phyloP scores from a whole-genome alignment of 352 stramenopile genomes.

The Globisporangium echinulatum region DNA sequence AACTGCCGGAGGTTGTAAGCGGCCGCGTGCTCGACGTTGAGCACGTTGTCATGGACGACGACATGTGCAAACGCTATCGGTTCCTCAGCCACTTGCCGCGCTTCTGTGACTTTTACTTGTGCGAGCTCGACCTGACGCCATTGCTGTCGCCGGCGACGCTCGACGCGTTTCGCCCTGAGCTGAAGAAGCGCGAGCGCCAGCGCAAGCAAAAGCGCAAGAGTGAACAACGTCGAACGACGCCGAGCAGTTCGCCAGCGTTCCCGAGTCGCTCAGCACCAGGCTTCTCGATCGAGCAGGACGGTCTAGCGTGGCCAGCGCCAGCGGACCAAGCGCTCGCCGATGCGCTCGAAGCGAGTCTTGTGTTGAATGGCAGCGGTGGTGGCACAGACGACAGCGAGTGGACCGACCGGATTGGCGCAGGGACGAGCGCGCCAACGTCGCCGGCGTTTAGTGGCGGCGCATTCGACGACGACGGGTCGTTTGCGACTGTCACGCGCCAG shows the following conservation, averaged over 20 bases:
- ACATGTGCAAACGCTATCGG: constrained; percentile 75
- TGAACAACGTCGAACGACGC: constrained; percentile 14
- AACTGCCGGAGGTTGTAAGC: constrained; percentile 43
- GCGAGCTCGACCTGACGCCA: constrained; percentile 75
- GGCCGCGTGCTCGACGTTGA: constrained; percentile 80
- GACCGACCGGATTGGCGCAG: background rate
- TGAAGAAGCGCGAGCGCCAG: constrained; percentile 75
- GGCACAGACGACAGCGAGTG: constrained; percentile 11
- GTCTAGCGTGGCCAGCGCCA: constrained; percentile 47
- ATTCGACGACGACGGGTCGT: constrained; percentile 42
- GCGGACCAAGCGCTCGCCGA: constrained; percentile 42
- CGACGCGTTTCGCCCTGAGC: constrained; percentile 46
- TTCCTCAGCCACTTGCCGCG: constrained; percentile 83
- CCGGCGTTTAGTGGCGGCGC: constrained; percentile 1
- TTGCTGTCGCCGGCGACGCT: constrained; percentile 64
- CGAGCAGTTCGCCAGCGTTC: constrained; percentile 20
- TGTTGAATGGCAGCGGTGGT: constrained; percentile 12
- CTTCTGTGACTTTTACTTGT: constrained; percentile 86
- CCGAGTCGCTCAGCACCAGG: constrained; percentile 12
- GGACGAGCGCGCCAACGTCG: constrained; percentile 9
- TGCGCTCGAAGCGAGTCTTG: constrained; percentile 27
- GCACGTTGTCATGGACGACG: constrained; percentile 84
- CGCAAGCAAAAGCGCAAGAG: constrained; percentile 49
- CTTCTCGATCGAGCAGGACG: constrained; percentile 58
- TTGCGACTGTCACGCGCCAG: constrained; percentile 63